These are phyloP conservation scores for Trichosanthes truncata DNA, from an alignment of 306 rosid genomes.

Conservation along the genomic window DNA sequence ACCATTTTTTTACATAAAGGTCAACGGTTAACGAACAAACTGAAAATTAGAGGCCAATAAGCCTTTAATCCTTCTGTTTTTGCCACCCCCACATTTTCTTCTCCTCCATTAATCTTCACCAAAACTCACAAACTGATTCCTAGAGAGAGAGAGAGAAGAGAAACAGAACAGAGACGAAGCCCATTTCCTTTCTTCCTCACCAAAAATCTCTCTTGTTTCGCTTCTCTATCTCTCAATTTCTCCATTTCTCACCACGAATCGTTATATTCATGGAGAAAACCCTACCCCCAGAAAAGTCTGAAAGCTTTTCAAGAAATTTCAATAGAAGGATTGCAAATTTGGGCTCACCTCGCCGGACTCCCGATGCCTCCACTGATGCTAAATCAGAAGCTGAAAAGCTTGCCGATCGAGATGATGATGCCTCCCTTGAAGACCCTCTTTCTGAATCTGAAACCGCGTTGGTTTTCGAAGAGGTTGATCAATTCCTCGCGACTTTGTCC, in stretches of 20 bases:
- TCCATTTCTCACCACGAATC: background rate
- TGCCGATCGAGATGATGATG: background rate
- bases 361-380: constrained; percentile 2
- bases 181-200: background rate
- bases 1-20: background rate
- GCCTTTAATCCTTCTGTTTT: background rate
- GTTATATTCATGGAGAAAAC: constrained; percentile 18
- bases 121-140: background rate
- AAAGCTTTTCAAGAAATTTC: constrained; percentile 16
- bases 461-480: constrained; percentile 40
- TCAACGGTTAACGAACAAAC: constrained; percentile 8
- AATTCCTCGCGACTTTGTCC: constrained; percentile 14
- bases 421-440: background rate
- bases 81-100: background rate
- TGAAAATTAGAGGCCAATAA: constrained; percentile 4
- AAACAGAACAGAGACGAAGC: background rate
- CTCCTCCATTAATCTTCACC: constrained; percentile 10
- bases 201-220: background rate
- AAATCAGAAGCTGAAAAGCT: background rate
- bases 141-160: background rate
- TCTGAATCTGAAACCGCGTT: background rate
- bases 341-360: background rate
- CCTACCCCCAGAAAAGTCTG: constrained; percentile 12
- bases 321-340: background rate
- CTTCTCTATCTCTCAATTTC: background rate